These are phyloP conservation scores for Skeletonema menzelii DNA, from an alignment of 108 stramenopile species.

Conservation along the genomic window DNA sequence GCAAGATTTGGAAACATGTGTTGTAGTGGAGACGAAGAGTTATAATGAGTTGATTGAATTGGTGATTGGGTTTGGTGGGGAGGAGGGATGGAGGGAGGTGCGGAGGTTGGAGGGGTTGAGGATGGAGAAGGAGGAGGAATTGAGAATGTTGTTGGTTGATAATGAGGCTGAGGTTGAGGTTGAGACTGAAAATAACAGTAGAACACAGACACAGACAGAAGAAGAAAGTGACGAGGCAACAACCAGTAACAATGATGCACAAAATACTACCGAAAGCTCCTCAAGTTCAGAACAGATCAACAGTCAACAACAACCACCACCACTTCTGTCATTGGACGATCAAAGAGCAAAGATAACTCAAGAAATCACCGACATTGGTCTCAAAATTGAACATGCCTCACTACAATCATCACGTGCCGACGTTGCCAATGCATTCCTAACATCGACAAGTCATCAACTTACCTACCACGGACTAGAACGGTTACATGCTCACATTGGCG, in stretches of 20 bases:
- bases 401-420: conserved; percentile 52
- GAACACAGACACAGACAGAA: background rate
- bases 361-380: conserved; percentile 9
- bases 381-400: conserved; percentile 31
- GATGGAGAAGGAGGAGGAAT: background rate
- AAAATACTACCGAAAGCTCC: background rate
- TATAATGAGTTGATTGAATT: conserved; percentile 95
- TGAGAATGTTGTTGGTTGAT: background rate
- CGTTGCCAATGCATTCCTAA: conserved; percentile 70
- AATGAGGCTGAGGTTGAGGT: background rate
- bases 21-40: conserved; percentile 52
- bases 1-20: conserved; percentile 51
- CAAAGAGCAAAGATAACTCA: conserved; percentile 5
- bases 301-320: background rate
- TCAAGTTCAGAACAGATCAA: background rate
- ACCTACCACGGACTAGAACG: conserved; percentile 84
- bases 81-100: conserved; percentile 42
- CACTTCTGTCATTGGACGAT: background rate
- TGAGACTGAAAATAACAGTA: background rate
- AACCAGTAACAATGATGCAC: background rate
- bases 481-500: conserved; percentile 72
- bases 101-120: conserved; percentile 8
- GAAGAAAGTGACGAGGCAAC: background rate
- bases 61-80: conserved; percentile 79
- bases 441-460: conserved; percentile 76